A percentile compares a stretch with the other conserved stretches of the same genome.
Evolutionary conservation across 495 filamentous ascomycete genomes (phyloP).

Genomic region (Mytilinidion resinicola): DNA sequence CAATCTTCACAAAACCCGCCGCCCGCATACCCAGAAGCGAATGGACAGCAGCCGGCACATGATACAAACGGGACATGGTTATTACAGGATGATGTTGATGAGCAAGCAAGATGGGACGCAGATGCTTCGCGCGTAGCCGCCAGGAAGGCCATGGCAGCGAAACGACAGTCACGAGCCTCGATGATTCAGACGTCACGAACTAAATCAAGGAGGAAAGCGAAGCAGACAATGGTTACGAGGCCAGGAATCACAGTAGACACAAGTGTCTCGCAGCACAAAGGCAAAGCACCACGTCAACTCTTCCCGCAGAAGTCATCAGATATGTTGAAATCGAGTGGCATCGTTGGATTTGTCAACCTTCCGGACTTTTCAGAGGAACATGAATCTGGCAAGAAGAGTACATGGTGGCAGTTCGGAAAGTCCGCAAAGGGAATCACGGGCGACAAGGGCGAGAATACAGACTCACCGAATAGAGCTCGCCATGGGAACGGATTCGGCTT

Average conservation of each 20-base stretch:
- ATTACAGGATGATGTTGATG: neutral
- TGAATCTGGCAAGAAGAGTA: neutral
- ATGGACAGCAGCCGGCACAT: neutral
- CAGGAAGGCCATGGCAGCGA: slow-evolving; percentile 20
- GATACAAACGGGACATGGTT: neutral
- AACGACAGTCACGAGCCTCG: slow-evolving; percentile 21
- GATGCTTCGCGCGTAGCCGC: slow-evolving; percentile 20
- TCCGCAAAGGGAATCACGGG: neutral
- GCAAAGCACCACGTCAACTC: slow-evolving; percentile 27
- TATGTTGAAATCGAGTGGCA: slow-evolving; percentile 9
- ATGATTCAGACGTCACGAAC: slow-evolving; percentile 7
- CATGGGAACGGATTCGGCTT: neutral
- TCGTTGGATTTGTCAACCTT: slow-evolving; percentile 17
- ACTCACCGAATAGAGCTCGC: neutral
- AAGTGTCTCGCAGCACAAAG: slow-evolving; percentile 27
- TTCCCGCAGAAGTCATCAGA: slow-evolving; percentile 25
- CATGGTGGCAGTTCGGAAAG: neutral
- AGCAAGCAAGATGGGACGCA: neutral
- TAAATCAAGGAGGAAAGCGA: slow-evolving; percentile 23
- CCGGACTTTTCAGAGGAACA: neutral
- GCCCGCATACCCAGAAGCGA: neutral
- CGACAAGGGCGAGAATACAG: neutral
- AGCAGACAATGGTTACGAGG: slow-evolving; percentile 7
- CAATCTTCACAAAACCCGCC: neutral
- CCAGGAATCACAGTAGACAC: slow-evolving; percentile 34